phyloP scores from a whole-genome alignment of 2,329 filamentous ascomycete genomes.

The Arthroderma uncinatum region DNA sequence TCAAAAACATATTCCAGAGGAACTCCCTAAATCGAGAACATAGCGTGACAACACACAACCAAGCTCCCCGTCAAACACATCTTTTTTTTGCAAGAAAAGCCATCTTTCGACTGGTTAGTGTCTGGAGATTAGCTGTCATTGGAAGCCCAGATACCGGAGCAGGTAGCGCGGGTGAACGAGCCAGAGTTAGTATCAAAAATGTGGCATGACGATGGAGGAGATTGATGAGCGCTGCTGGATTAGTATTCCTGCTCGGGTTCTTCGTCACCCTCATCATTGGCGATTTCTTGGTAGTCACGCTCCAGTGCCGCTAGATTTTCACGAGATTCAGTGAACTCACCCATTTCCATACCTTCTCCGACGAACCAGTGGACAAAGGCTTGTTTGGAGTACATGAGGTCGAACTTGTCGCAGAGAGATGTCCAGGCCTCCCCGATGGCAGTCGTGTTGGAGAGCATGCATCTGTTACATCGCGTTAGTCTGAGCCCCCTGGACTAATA shows the following conservation, averaged over 20 bases:
- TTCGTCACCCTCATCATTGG: constrained; percentile 9
- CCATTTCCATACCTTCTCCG: constrained; percentile 85
- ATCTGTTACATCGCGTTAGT: constrained; percentile 15
- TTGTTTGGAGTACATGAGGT: constrained; percentile 59
- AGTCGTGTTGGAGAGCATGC: constrained; percentile 58
- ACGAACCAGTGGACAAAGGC: constrained; percentile 67
- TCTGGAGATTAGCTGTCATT: constrained; percentile 1
- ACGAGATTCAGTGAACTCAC: constrained; percentile 77
- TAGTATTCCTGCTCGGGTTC: constrained; percentile 12
- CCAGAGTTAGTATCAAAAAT: not conserved
- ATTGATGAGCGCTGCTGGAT: not conserved
- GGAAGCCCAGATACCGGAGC: not conserved
- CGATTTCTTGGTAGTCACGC: constrained; percentile 76
- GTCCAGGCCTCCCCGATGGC: constrained; percentile 56
- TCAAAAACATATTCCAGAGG: not conserved
- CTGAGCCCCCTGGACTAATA: not conserved
- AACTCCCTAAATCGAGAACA: not conserved
- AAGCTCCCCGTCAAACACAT: not conserved
- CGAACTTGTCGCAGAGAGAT: constrained; percentile 55
- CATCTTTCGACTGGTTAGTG: not conserved
- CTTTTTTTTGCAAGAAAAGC: not conserved
- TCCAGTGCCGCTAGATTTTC: constrained; percentile 77
- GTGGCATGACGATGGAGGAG: not conserved
- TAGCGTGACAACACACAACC: not conserved
- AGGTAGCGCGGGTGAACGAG: not conserved